Evolutionary conservation across 495 filamentous ascomycete species (phyloP).

Genomic region (Aspergillus incahuasiensis): DNA sequence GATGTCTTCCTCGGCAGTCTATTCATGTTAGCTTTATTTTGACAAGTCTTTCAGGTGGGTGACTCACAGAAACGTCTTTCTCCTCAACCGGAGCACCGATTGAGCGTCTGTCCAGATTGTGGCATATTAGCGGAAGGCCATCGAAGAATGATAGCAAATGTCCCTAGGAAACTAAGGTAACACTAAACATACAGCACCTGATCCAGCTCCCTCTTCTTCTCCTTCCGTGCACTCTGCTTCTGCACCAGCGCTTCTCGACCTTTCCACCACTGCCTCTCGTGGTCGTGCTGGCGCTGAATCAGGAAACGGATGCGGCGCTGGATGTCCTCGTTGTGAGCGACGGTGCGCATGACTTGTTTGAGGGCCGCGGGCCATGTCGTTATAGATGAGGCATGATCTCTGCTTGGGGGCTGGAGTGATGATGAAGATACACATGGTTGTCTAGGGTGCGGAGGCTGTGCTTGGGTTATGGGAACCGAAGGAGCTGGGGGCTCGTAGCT

Average conservation of each 20-base stretch:
- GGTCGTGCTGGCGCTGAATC: slow-evolving; percentile 57
- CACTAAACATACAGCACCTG: slow-evolving; percentile 37
- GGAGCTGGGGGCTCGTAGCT: slow-evolving; percentile 24
- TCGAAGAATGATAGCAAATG: neutral
- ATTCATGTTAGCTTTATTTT: slow-evolving; percentile 7
- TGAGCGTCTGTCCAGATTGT: slow-evolving; percentile 25
- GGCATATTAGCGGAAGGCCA: neutral
- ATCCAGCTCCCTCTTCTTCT: slow-evolving; percentile 51
- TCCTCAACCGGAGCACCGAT: slow-evolving; percentile 37
- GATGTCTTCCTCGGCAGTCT: slow-evolving; percentile 43
- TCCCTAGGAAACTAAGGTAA: neutral
- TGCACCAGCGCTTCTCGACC: slow-evolving; percentile 47
- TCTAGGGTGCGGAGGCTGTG: slow-evolving; percentile 2
- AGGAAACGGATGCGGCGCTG: slow-evolving; percentile 45
- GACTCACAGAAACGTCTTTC: slow-evolving; percentile 32
- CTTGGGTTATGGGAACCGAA: slow-evolving; percentile 1
- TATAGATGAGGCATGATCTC: slow-evolving; percentile 47
- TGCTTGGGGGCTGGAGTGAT: neutral
- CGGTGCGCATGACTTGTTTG: slow-evolving; percentile 55
- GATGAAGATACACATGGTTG: neutral
- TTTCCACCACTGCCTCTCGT: slow-evolving; percentile 63
- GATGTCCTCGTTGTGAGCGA: slow-evolving; percentile 46
- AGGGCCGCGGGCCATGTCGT: slow-evolving; percentile 62
- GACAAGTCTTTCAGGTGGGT: neutral
- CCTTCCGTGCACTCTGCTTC: slow-evolving; percentile 44